These are phyloP conservation scores for Aspergillus sclerotioniger DNA, from an alignment of 495 filamentous ascomycete species.

Conservation along the genomic window DNA sequence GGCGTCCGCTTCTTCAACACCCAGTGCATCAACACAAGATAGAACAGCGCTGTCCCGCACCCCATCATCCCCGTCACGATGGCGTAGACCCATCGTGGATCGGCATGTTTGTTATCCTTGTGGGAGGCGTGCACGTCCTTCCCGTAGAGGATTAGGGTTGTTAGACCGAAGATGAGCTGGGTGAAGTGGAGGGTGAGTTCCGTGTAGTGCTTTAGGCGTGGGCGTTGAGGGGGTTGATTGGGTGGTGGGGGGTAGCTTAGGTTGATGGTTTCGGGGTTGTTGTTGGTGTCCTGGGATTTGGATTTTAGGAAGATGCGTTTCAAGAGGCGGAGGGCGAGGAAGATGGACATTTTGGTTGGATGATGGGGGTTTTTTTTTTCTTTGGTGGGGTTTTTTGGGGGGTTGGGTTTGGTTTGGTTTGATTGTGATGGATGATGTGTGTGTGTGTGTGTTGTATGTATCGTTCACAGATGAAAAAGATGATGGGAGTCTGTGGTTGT, in stretches of 20 bases:
- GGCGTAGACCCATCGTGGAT: conserved; percentile 78
- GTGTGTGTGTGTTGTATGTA: conserved; percentile 1
- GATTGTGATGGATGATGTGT: conserved; percentile 8
- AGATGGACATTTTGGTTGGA: conserved; percentile 25
- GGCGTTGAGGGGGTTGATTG: conserved; percentile 1
- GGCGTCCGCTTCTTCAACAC: conserved; percentile 40
- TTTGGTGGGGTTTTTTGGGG: background rate
- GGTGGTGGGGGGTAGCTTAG: conserved; percentile 10
- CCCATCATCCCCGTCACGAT: conserved; percentile 60
- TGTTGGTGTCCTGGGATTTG: conserved; percentile 29
- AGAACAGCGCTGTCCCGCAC: conserved; percentile 59
- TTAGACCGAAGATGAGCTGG: conserved; percentile 71
- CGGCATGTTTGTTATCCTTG: conserved; percentile 45
- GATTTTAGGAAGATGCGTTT: conserved; percentile 32
- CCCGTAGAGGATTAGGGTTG: conserved; percentile 78
- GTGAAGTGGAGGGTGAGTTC: conserved; percentile 59
- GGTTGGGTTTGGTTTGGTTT: conserved; percentile 16
- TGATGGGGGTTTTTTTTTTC: conserved; percentile 6
- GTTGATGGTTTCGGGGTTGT: conserved; percentile 11
- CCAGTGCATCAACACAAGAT: conserved; percentile 53
- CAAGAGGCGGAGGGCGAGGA: conserved; percentile 31
- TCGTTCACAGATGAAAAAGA: background rate
- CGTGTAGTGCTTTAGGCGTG: conserved; percentile 15
- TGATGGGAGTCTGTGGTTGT: background rate
- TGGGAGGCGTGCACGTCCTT: conserved; percentile 60